Percentiles rank a stretch among this genome's conserved stretches.
These are phyloP conservation scores for Fusarium torulosum DNA, from an alignment of 2,329 filamentous ascomycete genomes.

Conservation along the genomic window DNA sequence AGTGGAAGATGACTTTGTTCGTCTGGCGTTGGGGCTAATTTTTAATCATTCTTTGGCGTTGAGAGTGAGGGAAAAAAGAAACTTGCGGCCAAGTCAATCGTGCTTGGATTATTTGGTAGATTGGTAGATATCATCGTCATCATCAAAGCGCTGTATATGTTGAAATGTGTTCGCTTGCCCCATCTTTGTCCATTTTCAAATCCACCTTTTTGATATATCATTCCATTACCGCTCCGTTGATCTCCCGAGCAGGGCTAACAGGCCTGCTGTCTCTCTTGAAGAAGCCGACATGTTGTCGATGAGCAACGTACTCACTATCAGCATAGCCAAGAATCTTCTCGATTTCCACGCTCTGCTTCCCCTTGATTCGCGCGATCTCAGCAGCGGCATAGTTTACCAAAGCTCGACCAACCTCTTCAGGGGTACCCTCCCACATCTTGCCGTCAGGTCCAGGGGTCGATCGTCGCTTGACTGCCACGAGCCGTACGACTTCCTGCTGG, in stretches of 20 bases:
- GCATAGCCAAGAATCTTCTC: conserved; percentile 85
- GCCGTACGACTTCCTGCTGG: conserved; percentile 90
- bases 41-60: conserved; percentile 43
- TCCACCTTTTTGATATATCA: conserved; percentile 10
- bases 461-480: conserved; percentile 80
- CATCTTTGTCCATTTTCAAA: conserved; percentile 26
- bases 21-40: conserved; percentile 47
- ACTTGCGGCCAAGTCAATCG: conserved; percentile 30
- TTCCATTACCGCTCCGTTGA: conserved; percentile 41
- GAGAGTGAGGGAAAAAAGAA: conserved; percentile 33
- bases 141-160: conserved; percentile 41
- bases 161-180: conserved; percentile 41
- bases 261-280: conserved; percentile 68
- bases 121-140: conserved; percentile 38
- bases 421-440: conserved; percentile 63
- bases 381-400: conserved; percentile 92
- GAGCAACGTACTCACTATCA: conserved; percentile 92
- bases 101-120: conserved; percentile 44
- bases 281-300: conserved; percentile 88
- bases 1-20: conserved; percentile 15
- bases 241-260: conserved; percentile 59
- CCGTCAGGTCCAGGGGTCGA: conserved; percentile 56
- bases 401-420: conserved; percentile 84
- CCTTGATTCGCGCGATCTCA: conserved; percentile 88
- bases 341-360: conserved; percentile 85